Evolutionary conservation across 2,329 filamentous ascomycete species (phyloP).

Genomic region (Colletotrichum endophyticum): DNA sequence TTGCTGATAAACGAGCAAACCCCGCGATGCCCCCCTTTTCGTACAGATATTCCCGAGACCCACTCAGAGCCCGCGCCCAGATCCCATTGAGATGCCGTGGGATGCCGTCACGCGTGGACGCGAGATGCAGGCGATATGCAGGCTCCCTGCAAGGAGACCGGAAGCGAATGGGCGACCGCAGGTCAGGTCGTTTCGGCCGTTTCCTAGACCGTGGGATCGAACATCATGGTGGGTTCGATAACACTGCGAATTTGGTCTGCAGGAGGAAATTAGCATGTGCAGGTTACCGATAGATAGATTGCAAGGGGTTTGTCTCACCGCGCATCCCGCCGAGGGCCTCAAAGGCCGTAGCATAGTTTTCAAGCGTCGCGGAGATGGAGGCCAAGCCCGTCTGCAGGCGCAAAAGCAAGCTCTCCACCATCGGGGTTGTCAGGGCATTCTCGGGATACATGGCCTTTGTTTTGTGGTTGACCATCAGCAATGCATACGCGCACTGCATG

Average conservation of each 20-base stretch:
- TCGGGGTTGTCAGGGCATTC: constrained; percentile 24
- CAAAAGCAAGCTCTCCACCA: constrained; percentile 40
- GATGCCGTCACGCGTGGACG: not conserved
- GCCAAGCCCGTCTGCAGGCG: constrained; percentile 45
- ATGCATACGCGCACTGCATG: constrained; percentile 49
- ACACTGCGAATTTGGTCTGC: constrained; percentile 29
- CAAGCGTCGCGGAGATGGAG: constrained; percentile 44
- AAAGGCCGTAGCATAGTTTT: constrained; percentile 49
- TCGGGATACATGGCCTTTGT: constrained; percentile 40
- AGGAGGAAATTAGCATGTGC: not conserved
- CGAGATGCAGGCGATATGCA: not conserved
- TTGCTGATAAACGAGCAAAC: constrained; percentile 20
- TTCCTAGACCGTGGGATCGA: constrained; percentile 9
- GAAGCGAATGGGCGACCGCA: not conserved
- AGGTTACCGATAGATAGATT: not conserved
- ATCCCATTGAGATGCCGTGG: not conserved
- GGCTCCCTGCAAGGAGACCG: not conserved
- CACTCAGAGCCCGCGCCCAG: constrained; percentile 3
- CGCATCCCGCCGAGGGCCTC: constrained; percentile 51
- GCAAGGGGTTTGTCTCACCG: constrained; percentile 33
- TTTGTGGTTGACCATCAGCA: constrained; percentile 47
- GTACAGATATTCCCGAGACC: not conserved
- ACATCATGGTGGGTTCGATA: constrained; percentile 25
- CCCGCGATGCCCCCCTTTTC: not conserved
- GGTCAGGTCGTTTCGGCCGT: not conserved